Evolutionary conservation across 129 eudicot species (phyloP).

Genomic region (Centaurea solstitialis): DNA sequence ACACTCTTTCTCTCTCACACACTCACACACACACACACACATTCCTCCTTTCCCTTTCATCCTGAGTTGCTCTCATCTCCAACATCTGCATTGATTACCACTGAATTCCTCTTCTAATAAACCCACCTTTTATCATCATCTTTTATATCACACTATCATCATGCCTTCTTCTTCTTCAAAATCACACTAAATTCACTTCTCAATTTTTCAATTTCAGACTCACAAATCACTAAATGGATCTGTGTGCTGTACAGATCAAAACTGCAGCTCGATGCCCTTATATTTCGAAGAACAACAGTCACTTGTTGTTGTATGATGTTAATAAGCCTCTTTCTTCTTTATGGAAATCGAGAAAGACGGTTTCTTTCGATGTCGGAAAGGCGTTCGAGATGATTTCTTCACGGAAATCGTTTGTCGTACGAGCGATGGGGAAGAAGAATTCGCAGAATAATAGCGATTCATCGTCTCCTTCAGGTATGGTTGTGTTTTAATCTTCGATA

Average conservation of each 20-base stretch:
- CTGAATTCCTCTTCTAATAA: conserved; percentile 7
- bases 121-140: conserved; percentile 18
- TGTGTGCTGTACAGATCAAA: conserved; percentile 47
- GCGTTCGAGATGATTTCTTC: conserved; percentile 29
- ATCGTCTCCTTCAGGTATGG: conserved; percentile 41
- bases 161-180: conserved; percentile 8
- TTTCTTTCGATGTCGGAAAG: conserved; percentile 18
- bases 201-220: neutral
- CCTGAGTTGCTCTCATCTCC: neutral
- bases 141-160: neutral
- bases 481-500: neutral
- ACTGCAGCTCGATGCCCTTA: conserved; percentile 25
- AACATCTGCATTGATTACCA: conserved; percentile 28
- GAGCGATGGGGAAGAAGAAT: conserved; percentile 58
- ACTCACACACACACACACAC: neutral
- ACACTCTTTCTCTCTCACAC: neutral
- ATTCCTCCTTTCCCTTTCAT: conserved; percentile 26
- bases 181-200: neutral
- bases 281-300: conserved; percentile 24
- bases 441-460: conserved; percentile 37
- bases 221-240: conserved; percentile 45
- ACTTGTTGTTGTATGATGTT: conserved; percentile 7
- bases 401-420: conserved; percentile 32
- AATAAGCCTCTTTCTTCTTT: conserved; percentile 33
- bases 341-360: conserved; percentile 15